Conservation (phyloP, 2,329 filamentous ascomycete genomes). For the Trichophyton equinum region DNA sequence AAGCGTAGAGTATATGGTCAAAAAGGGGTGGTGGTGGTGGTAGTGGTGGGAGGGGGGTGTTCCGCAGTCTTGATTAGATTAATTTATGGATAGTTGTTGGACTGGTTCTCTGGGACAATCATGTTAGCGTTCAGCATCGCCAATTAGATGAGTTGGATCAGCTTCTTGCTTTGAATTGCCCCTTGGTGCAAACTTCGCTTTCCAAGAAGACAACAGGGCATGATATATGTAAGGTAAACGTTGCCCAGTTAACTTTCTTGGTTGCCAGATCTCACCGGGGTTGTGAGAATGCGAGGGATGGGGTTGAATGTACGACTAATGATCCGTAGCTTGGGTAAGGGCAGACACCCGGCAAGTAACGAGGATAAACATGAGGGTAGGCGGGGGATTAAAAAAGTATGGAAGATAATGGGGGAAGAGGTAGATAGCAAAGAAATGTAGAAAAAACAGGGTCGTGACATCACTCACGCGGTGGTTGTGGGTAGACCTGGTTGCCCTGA, state of each 20-base stretch:
- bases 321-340: background rate
- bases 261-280: background rate
- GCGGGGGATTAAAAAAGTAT: background rate
- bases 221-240: background rate
- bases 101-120: constrained; percentile 21
- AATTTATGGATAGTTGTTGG: constrained; percentile 19
- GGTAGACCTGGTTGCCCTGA: constrained; percentile 38
- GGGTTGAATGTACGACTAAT: background rate
- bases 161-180: background rate
- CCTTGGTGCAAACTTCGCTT: background rate
- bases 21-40: background rate
- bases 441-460: constrained; percentile 16
- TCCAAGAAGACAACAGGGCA: background rate
- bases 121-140: constrained; percentile 20
- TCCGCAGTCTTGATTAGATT: constrained; percentile 3
- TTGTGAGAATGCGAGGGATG: background rate
- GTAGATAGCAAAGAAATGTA: constrained; percentile 2
- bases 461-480: constrained; percentile 37
- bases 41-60: background rate
- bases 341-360: constrained; percentile 8
- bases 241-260: background rate
- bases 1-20: background rate
- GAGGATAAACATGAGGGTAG: background rate
- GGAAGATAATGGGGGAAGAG: background rate
- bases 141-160: constrained; percentile 2